Base-by-base conservation (phyloP, 139 green algal genomes). In the Klebsormidium nitens region DNA sequence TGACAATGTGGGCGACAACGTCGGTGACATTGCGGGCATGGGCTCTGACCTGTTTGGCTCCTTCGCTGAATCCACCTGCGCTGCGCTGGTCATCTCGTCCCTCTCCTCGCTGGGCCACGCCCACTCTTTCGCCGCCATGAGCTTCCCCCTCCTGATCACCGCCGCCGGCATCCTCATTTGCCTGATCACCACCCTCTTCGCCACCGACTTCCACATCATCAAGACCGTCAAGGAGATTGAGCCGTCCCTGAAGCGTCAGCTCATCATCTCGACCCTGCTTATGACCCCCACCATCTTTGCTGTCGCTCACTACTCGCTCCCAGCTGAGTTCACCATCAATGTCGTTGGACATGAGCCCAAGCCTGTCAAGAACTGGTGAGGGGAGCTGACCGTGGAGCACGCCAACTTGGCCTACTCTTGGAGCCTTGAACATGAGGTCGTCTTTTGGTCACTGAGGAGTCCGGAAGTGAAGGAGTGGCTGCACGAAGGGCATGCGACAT, bases 21-120 rank as follows among this genome's bases (percentile, higher is more conserved):
- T 98, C 32, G 93, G 93, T 46, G 93, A 98, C 80, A 96, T 98
- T 72, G 93, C 93, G 49, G 93, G 93, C 70, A 98, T 98, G 93
- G 93, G 93, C 47, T 89, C 93, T 48, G 93, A 98, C 66, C 86
- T 98, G 63, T 98, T 98, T 59, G 93, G 93, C 56, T 81, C 73
- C 1, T 81, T 87, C 48, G 50, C 72, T 4, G 84, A 83, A 37
- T 79, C 84, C 49, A 87, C 86, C 31, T 87, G 87, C 66, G 83
- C 86, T 1, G 83, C 83, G n/a, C 56, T 89, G 66, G 60, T 84
- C 59, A 83, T 87, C 74, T 79, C 49, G 3, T 64, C 59, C 2
- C 56, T 77, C 1, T 76, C 66, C 26, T 60, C 57, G 17, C 40
- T 76, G 11, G 73, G 66, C 3, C 19, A 34, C 56, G 39, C 62